Evolutionary conservation across 2,329 filamentous ascomycete species (phyloP).

Genomic region (Hypomyces rosellus): DNA sequence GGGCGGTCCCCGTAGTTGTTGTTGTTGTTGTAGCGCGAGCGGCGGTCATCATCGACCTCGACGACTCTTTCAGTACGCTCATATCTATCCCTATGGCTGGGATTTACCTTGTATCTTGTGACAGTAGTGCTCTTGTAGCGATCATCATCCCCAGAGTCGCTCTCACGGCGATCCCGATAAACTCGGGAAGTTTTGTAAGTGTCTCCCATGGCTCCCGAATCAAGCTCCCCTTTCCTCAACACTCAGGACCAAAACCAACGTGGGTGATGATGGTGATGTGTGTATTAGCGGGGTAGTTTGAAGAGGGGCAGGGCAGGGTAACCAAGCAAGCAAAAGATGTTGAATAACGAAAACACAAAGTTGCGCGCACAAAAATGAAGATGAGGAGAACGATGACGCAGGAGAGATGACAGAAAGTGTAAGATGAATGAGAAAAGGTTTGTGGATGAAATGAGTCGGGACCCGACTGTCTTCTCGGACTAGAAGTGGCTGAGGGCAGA

Average conservation of each 20-base stretch:
- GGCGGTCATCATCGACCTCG: constrained; percentile 40
- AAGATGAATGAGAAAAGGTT: not conserved
- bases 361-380: constrained; percentile 18
- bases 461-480: too few relatives aligned
- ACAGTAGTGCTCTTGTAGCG: constrained; percentile 42
- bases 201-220: constrained; percentile 27
- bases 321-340: constrained; percentile 8
- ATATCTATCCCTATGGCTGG: constrained; percentile 34
- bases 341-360: constrained; percentile 8
- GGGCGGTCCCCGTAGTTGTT: constrained; percentile 34
- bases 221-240: not conserved
- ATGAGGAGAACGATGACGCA: constrained; percentile 1
- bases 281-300: too few relatives aligned
- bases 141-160: constrained; percentile 36
- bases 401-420: not conserved
- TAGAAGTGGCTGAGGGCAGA: not conserved
- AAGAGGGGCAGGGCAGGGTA: too few relatives aligned
- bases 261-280: not conserved
- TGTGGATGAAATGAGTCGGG: not conserved
- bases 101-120: constrained; percentile 46
- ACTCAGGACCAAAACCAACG: not conserved
- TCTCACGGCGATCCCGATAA: constrained; percentile 28
- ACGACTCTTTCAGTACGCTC: constrained; percentile 33
- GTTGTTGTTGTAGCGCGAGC: constrained; percentile 37
- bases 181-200: constrained; percentile 26